phyloP scores from a whole-genome alignment of 169 alveolate genomes.

The Plasmodium inui region DNA sequence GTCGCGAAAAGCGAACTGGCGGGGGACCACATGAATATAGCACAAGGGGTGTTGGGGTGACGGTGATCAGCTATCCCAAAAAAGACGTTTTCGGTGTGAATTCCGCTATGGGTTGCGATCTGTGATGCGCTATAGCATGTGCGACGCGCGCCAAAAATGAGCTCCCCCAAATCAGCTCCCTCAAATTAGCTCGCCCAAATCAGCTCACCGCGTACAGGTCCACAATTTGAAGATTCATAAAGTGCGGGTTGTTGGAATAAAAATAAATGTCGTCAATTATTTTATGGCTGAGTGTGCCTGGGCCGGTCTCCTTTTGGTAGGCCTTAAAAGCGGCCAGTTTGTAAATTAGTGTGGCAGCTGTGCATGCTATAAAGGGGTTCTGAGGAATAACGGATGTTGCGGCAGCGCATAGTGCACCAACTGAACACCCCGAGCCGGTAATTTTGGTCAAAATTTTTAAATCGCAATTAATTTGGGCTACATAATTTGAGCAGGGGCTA shows the following conservation, averaged over 20 bases:
- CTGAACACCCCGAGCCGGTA: conserved; percentile 74
- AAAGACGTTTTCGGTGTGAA: too few species aligned
- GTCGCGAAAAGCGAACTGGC: neutral
- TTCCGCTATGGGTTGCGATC: too few species aligned
- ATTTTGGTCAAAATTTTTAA: conserved; percentile 52
- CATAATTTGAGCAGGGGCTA: conserved; percentile 22
- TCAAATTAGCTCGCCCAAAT: neutral
- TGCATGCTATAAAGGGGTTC: conserved; percentile 53
- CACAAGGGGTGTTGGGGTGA: neutral
- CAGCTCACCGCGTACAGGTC: conserved; percentile 24
- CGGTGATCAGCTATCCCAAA: neutral
- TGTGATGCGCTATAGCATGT: too few species aligned
- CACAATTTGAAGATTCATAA: conserved; percentile 43
- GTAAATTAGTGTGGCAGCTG: conserved; percentile 41
- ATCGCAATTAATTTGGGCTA: conserved; percentile 60
- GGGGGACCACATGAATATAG: neutral
- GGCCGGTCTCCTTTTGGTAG: conserved; percentile 48
- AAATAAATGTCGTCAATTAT: conserved; percentile 59
- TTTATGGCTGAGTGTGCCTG: conserved; percentile 56
- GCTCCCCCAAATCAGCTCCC: neutral
- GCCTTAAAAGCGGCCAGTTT: conserved; percentile 68
- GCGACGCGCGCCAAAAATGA: too few species aligned
- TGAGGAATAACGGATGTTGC: conserved; percentile 44
- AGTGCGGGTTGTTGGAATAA: conserved; percentile 56
- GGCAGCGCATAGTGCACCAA: conserved; percentile 75